A percentile compares a stretch with the other conserved stretches of the same genome.
Evolutionary conservation across 1,284 basidiomycete species (phyloP).

Genomic region (Sanguinoderma infundibulare): DNA sequence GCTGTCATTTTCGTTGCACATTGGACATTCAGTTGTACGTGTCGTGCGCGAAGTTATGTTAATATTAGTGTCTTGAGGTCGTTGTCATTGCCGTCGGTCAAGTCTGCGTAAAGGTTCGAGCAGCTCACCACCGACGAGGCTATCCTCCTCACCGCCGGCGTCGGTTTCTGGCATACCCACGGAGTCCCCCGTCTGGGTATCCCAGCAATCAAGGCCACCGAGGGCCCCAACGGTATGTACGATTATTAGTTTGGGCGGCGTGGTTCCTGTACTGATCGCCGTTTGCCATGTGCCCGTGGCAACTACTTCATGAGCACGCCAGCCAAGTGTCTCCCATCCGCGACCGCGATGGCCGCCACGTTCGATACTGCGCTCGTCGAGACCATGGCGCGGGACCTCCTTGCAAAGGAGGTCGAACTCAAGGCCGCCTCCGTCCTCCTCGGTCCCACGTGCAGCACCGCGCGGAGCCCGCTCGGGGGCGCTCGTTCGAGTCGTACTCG

Average conservation of each 20-base stretch:
- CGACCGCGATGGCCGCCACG: slow-evolving; percentile 77
- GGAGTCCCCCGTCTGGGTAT: slow-evolving; percentile 66
- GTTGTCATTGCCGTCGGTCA: background rate
- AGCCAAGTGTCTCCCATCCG: slow-evolving; percentile 62
- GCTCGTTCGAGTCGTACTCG: slow-evolving; percentile 81
- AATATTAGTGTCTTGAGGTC: background rate
- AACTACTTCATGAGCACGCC: slow-evolving; percentile 51
- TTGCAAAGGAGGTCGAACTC: slow-evolving; percentile 75
- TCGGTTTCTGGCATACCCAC: slow-evolving; percentile 79
- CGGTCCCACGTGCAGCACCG: slow-evolving; percentile 83
- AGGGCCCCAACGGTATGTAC: slow-evolving; percentile 72
- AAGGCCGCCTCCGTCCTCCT: slow-evolving; percentile 72
- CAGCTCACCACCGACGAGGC: slow-evolving; percentile 73
- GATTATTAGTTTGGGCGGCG: background rate
- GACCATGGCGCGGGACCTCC: slow-evolving; percentile 63
- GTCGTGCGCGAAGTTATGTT: background rate
- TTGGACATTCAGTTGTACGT: background rate
- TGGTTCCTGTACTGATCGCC: background rate
- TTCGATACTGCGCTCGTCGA: slow-evolving; percentile 73
- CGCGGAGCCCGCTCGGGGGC: slow-evolving; percentile 77
- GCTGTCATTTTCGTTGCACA: background rate
- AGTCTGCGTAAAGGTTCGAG: too few relatives aligned
- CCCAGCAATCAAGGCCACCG: slow-evolving; percentile 77
- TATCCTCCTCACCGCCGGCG: slow-evolving; percentile 70
- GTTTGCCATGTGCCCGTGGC: slow-evolving; percentile 38